Percentiles rank a stretch among this genome's conserved stretches.
phyloP scores from a whole-genome alignment of 2,329 filamentous ascomycete genomes.

The Alternaria novae-zelandiae region DNA sequence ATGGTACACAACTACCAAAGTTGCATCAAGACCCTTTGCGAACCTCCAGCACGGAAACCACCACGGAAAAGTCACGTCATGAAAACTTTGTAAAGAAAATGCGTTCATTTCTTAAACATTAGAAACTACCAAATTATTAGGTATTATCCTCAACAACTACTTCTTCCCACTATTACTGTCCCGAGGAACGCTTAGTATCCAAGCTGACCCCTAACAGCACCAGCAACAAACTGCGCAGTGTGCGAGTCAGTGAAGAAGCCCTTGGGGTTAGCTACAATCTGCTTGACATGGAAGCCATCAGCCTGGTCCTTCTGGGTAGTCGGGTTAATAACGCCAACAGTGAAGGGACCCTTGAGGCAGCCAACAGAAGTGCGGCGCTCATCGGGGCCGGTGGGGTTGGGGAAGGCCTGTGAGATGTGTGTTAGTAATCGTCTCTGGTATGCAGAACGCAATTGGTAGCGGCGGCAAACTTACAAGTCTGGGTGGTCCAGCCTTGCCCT shows the following conservation, averaged over 20 bases:
- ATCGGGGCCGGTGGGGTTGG: conserved; percentile 48
- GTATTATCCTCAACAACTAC: background rate
- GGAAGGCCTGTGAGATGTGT: conserved; percentile 15
- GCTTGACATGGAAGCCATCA: conserved; percentile 56
- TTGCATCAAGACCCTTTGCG: background rate
- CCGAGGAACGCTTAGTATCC: background rate
- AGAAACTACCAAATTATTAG: background rate
- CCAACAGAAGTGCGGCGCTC: conserved; percentile 29
- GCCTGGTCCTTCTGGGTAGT: conserved; percentile 51
- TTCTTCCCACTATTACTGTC: background rate
- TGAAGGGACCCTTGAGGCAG: conserved; percentile 39
- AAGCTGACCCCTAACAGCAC: conserved; percentile 60
- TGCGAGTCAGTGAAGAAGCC: conserved; percentile 63
- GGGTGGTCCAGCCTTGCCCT: conserved; percentile 58
- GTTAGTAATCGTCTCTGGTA: background rate
- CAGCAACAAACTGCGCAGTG: conserved; percentile 56
- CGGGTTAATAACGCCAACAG: conserved; percentile 40
- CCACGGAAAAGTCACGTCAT: background rate
- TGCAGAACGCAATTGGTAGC: background rate
- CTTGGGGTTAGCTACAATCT: conserved; percentile 59
- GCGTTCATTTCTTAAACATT: background rate
- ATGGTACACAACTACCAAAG: background rate
- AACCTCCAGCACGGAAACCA: background rate
- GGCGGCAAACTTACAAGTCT: conserved; percentile 48
- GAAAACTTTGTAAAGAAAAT: background rate